These are phyloP conservation scores for Yamadazyma trypodendri DNA, from an alignment of 1,139 yeast genomes.

Conservation along the genomic window DNA sequence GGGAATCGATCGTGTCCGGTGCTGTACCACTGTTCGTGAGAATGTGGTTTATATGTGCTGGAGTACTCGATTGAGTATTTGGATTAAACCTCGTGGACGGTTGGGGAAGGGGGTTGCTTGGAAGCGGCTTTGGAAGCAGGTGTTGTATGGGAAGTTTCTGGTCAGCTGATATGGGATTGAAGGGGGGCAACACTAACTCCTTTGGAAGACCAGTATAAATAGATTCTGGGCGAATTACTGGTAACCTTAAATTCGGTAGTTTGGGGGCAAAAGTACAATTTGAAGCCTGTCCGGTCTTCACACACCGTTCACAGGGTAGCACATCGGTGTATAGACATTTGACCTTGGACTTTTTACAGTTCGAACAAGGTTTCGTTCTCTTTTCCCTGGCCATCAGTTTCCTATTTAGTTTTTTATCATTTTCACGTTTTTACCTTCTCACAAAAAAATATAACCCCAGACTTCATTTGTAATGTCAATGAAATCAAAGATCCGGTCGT, in stretches of 20 bases:
- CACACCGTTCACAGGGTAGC: slow-evolving; percentile 62
- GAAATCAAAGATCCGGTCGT: slow-evolving; percentile 40
- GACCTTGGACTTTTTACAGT: slow-evolving; percentile 64
- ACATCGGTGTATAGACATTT: slow-evolving; percentile 50
- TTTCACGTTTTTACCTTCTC: too few species aligned
- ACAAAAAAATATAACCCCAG: slow-evolving; percentile 1
- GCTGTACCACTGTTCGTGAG: neutral
- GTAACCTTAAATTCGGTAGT: slow-evolving; percentile 46
- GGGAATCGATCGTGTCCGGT: neutral
- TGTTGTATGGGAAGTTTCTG: slow-evolving; percentile 1
- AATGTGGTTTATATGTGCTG: too few species aligned
- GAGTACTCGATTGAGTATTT: too few species aligned
- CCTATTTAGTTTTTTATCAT: too few species aligned
- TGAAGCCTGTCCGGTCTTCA: slow-evolving; percentile 43
- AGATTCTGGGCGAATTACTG: slow-evolving; percentile 20
- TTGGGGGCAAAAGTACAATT: slow-evolving; percentile 58
- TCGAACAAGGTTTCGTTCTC: slow-evolving; percentile 60
- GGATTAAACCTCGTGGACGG: too few species aligned
- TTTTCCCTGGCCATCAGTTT: slow-evolving; percentile 40
- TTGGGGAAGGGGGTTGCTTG: slow-evolving; percentile 3
- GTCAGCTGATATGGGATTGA: slow-evolving; percentile 2
- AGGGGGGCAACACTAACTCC: slow-evolving; percentile 6
- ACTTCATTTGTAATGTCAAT: slow-evolving; percentile 41
- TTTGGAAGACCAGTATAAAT: slow-evolving; percentile 2
- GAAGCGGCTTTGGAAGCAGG: slow-evolving; percentile 1